Evolutionary conservation across 2,329 filamentous ascomycete species (phyloP), one percentile per base, ranked within the genome.

Genomic region (Chalara sp.): DNA sequence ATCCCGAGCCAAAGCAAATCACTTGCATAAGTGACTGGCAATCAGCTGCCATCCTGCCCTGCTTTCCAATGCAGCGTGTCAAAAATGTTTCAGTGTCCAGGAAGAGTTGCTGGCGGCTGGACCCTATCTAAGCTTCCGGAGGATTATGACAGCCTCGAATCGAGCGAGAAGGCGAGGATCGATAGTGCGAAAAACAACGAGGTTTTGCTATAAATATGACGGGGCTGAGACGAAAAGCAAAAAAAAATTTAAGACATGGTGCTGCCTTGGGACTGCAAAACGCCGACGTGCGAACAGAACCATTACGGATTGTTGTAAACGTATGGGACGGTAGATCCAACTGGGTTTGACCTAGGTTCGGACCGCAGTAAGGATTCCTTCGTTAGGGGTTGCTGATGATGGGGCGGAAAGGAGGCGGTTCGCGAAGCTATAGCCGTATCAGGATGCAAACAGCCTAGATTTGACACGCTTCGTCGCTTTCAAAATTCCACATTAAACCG

Each of bases 11-110:
- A 8, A 44, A 52, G 42, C 42, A 55, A 47, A 46, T 56, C 28
- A 54, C 54, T 29, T 30, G 52, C 32, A 29, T 56, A 33, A 53
- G 55, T 31, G 54, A 54, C 47, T 56, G 53, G 52, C 54, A 56
- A 55, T 53, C 52, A 42, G 42, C 48, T 46, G 40, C 48, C 3
- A 45, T 47, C 35, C 28, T 48, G 7, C 49, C 52, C 1, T 46
- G 52, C n/a, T 55, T 55, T 51, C 46, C 47, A 55, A 33, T 52
- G 49, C 51, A 37, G 45, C 10, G 44, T 58, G 12, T 44, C 53
- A 31, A 50, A 21, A 29, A 52, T 55, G 21, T 47, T 56, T 44
- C 28, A 21, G 35, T 49, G 56, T 46, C 47, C 8, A 47, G 51
- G 35, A 11, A 28, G 35, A 48, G 42, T 52, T 12, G 41, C 43